Conservation (phyloP, 2,329 filamentous ascomycete genomes). For the Colletotrichum noveboracense region DNA sequence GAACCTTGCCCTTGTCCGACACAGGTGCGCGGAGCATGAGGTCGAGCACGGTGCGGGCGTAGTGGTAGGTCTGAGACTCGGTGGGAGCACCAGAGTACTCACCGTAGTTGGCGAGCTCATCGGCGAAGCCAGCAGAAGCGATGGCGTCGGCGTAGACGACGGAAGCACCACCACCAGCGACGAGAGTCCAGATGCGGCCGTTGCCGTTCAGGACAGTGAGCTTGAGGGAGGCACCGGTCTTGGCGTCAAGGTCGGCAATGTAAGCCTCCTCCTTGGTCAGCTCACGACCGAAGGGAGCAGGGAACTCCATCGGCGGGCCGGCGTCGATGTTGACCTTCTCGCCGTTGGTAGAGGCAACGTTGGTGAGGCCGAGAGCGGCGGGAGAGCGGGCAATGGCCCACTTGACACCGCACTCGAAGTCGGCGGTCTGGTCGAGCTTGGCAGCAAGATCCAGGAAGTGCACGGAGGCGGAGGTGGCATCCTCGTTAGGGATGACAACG, state of each 20-base stretch:
- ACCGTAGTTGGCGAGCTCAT: constrained; percentile 98
- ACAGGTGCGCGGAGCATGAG: constrained; percentile 93
- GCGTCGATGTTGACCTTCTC: constrained; percentile 91
- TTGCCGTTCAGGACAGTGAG: constrained; percentile 91
- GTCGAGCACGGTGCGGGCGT: constrained; percentile 94
- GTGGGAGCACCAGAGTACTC: constrained; percentile 99
- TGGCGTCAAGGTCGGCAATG: constrained; percentile 97
- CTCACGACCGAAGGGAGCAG: constrained; percentile 97
- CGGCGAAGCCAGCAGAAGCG: constrained; percentile 91
- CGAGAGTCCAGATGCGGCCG: constrained; percentile 96
- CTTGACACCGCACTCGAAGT: constrained; percentile 99
- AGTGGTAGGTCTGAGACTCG: constrained; percentile 99
- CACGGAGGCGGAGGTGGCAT: constrained; percentile 90
- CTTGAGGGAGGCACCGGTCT: constrained; percentile 99
- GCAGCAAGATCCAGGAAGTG: constrained; percentile 98
- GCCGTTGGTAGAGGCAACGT: constrained; percentile 64
- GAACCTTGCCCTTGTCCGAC: constrained; percentile 90
- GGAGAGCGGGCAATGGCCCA: constrained; percentile 97
- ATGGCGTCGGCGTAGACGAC: constrained; percentile 99
- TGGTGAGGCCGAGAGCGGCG: constrained; percentile 83
- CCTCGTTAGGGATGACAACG: constrained; percentile 94
- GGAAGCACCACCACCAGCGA: constrained; percentile 98
- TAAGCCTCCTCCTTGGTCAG: constrained; percentile 99
- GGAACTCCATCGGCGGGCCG: constrained; percentile 98
- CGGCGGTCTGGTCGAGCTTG: constrained; percentile 98